Conservation (phyloP, 805 yeast species). For the Schizosaccharomyces lindneri region DNA sequence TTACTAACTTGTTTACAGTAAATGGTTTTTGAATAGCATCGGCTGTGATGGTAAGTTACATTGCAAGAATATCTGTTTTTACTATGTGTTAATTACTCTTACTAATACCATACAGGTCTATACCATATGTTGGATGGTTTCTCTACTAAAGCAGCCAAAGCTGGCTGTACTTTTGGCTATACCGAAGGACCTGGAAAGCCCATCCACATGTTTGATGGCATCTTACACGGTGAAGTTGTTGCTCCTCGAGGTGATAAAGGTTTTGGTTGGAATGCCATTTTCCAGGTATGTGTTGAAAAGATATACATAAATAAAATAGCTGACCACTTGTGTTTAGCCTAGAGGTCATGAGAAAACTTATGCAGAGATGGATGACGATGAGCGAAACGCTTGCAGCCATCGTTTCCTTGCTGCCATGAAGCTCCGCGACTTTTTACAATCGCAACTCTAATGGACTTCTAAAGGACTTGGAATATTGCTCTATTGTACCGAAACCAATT, state of each 20-base stretch:
- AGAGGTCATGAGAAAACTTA: constrained; percentile 18
- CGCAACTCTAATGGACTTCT: not conserved
- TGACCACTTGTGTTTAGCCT: constrained; percentile 4
- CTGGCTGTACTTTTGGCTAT: constrained; percentile 80
- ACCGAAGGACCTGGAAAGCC: constrained; percentile 56
- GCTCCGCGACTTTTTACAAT: constrained; percentile 26
- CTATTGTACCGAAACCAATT: no score
- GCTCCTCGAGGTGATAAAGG: constrained; percentile 47
- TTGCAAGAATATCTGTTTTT: not conserved
- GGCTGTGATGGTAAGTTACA: constrained; percentile 27
- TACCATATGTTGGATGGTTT: constrained; percentile 57
- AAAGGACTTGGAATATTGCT: no score
- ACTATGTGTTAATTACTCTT: not conserved
- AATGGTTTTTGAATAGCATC: constrained; percentile 64
- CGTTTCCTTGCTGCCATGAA: constrained; percentile 61
- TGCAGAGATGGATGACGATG: constrained; percentile 63
- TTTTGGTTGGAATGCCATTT: constrained; percentile 77
- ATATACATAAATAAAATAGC: not conserved
- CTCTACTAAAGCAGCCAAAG: constrained; percentile 63
- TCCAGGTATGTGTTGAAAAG: not conserved
- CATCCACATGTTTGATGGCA: constrained; percentile 68
- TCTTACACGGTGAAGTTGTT: constrained; percentile 60
- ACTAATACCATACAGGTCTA: constrained; percentile 21
- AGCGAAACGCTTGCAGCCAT: constrained; percentile 68
- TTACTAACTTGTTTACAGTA: constrained; percentile 13